These are phyloP conservation scores for Penicillium sp. DNA, from an alignment of 2,329 filamentous ascomycete genomes.

Conservation along the genomic window DNA sequence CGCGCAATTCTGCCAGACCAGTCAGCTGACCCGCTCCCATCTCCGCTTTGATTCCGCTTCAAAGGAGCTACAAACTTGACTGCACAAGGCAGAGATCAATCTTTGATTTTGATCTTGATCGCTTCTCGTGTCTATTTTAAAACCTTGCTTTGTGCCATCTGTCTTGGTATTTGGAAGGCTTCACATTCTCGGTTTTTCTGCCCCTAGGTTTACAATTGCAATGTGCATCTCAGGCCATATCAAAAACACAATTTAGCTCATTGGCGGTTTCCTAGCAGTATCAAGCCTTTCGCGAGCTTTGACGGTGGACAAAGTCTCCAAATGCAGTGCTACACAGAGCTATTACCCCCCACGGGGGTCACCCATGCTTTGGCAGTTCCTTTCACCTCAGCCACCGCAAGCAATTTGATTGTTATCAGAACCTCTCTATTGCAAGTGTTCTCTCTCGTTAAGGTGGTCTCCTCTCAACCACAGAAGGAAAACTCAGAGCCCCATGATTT, in stretches of 20 bases:
- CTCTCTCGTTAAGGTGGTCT: conserved; percentile 64
- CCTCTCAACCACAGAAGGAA: conserved; percentile 45
- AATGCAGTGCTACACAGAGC: conserved; percentile 98
- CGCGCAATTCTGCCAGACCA: conserved; percentile 6
- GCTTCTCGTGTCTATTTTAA: not conserved
- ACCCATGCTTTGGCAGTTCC: conserved; percentile 79
- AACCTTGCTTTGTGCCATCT: not conserved
- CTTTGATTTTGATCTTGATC: conserved; percentile 1
- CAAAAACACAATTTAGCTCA: conserved; percentile 10
- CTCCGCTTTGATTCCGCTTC: conserved; percentile 4
- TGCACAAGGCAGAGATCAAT: not conserved
- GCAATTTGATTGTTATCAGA: conserved; percentile 87
- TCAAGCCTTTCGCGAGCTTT: not conserved
- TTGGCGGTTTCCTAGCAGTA: conserved; percentile 7
- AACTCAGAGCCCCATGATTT: conserved; percentile 51
- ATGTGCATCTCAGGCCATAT: conserved; percentile 14
- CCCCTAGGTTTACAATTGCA: conserved; percentile 7
- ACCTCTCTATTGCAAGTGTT: conserved; percentile 93
- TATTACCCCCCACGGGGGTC: conserved; percentile 90
- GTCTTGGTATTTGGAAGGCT: not conserved
- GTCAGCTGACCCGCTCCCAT: conserved; percentile 1
- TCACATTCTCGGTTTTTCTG: not conserved
- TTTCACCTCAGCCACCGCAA: conserved; percentile 71
- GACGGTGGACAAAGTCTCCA: not conserved
- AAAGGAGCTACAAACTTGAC: conserved; percentile 10